A percentile compares a stretch with the other conserved stretches of the same genome.
Conservation (phyloP, 352 stramenopile genomes). For the Thalassiosira hispida region DNA sequence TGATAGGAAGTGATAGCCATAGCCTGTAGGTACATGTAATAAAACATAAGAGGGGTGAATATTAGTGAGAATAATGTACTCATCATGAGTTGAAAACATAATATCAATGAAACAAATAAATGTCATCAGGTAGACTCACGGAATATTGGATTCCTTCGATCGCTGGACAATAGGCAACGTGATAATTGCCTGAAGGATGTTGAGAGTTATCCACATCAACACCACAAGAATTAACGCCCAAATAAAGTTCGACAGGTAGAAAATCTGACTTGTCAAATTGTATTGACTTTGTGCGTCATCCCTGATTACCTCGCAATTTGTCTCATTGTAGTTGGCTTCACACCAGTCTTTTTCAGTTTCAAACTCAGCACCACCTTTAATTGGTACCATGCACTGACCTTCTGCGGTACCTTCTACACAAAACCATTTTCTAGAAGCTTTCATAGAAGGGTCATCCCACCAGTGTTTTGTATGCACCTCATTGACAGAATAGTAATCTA, state of each 20-base stretch:
- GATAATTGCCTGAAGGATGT: conserved; percentile 75
- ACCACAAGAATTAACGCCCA: conserved; percentile 56
- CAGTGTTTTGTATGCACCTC: conserved; percentile 65
- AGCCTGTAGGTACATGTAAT: too few species aligned
- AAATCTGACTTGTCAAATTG: conserved; percentile 36
- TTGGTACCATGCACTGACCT: conserved; percentile 59
- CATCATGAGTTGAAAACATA: too few species aligned
- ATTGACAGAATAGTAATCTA: conserved; percentile 71
- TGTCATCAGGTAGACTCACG: too few species aligned
- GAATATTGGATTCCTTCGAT: conserved; percentile 79
- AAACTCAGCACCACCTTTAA: conserved; percentile 43
- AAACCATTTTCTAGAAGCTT: conserved; percentile 63
- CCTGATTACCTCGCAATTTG: conserved; percentile 62
- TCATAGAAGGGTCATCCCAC: conserved; percentile 55
- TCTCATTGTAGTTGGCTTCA: conserved; percentile 54
- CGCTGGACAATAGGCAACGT: conserved; percentile 77
- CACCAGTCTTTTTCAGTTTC: conserved; percentile 65
- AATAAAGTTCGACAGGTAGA: conserved; percentile 58
- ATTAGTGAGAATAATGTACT: too few species aligned
- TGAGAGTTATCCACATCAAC: conserved; percentile 65
- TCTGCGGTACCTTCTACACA: conserved; percentile 57
- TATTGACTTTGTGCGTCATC: conserved; percentile 55
- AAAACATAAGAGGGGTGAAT: too few species aligned
- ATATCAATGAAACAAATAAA: too few species aligned
- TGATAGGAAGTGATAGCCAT: conserved; percentile 72